Base-by-base conservation (phyloP, 2,329 filamentous ascomycete genomes). In the Cercospora brassicicola region DNA sequence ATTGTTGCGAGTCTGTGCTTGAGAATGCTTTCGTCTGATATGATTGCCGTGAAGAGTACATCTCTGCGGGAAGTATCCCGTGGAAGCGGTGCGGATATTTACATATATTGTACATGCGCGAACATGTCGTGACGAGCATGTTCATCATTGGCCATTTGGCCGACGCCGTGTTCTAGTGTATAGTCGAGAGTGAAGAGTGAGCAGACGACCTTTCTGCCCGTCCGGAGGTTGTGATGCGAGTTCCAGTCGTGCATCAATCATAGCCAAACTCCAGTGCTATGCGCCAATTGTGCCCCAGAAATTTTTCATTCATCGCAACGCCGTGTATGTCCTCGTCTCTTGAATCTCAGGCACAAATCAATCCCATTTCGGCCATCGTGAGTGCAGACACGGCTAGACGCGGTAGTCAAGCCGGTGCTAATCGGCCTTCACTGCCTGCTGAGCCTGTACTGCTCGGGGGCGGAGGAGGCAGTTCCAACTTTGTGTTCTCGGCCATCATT, bases 401-500 rank as follows among this genome's bases (percentile, higher is more conserved):
- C 59, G 64, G 62, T 42, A 72, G 70, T 71, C 71, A 71, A 67
- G 71, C 70, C 48, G 69, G 71, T 57, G 74, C 72, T 60, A 78
- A 64, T 61, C 73, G 66, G 23, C 77, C 77, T 66, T 78, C 77
- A 62, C 75, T 75, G 11, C 75, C 75, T 18, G 59, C 56, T 51
- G 65, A 59, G 28, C 66, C 67, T 31, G 65, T 62, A 31, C 48
- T 69, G 59, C 66, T 72, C 45, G 81, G 80, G 31, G 82, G 83
- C 64, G 82, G 81, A 48, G 82, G 82, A 10, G 83, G 83, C 18
- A 82, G 74, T 71, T 97, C 93, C 75, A 96, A 84, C 83, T 90
- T 90, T 72, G 93, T 96, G 80, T 90, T 91, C 71, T 93, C 91
- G 39, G 94, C 92, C 87, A 97, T 91, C 90, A 97, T 93, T 81